Conservation (phyloP, 768 basidiomycete genomes). For the Rhodotorula taiwanensis region DNA sequence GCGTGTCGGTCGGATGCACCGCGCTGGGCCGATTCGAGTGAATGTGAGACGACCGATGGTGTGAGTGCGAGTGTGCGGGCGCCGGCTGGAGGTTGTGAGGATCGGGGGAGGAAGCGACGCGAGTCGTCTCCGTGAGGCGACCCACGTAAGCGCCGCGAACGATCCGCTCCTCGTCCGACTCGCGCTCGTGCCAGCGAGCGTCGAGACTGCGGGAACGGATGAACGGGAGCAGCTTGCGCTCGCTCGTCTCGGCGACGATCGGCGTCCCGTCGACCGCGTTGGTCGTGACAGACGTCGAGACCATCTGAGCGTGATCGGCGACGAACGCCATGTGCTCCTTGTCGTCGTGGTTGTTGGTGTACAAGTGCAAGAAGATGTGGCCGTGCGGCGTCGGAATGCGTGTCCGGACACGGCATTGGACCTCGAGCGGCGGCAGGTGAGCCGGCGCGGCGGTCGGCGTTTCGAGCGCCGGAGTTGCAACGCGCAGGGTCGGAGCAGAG, state of each 20-base stretch:
- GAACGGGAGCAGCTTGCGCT: constrained; percentile 23
- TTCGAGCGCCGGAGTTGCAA: not conserved
- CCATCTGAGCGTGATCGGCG: constrained; percentile 78
- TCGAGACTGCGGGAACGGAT: constrained; percentile 80
- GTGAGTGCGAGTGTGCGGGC: not conserved
- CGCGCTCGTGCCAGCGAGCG: constrained; percentile 69
- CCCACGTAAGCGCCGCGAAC: constrained; percentile 90
- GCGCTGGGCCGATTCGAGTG: constrained; percentile 27
- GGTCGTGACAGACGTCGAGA: constrained; percentile 31
- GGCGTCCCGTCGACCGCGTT: constrained; percentile 26
- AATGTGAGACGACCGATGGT: not conserved
- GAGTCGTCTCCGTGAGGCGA: constrained; percentile 57
- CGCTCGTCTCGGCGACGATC: constrained; percentile 16
- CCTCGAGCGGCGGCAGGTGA: constrained; percentile 50
- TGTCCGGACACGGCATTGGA: constrained; percentile 93
- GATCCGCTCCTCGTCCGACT: constrained; percentile 90
- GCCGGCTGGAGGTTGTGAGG: constrained; percentile 25
- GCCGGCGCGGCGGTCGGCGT: not conserved
- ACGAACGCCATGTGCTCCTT: constrained; percentile 97
- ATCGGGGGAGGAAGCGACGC: constrained; percentile 43
- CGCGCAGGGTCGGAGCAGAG: constrained; percentile 1
- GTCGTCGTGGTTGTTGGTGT: constrained; percentile 81
- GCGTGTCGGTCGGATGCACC: constrained; percentile 48
- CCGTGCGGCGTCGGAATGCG: constrained; percentile 95
- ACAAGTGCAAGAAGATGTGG: constrained; percentile 83